Percentiles rank a stretch among this genome's conserved stretches.
Evolutionary conservation across 2,329 filamentous ascomycete genomes (phyloP).

Genomic region (Verticillium nonalfalfae): DNA sequence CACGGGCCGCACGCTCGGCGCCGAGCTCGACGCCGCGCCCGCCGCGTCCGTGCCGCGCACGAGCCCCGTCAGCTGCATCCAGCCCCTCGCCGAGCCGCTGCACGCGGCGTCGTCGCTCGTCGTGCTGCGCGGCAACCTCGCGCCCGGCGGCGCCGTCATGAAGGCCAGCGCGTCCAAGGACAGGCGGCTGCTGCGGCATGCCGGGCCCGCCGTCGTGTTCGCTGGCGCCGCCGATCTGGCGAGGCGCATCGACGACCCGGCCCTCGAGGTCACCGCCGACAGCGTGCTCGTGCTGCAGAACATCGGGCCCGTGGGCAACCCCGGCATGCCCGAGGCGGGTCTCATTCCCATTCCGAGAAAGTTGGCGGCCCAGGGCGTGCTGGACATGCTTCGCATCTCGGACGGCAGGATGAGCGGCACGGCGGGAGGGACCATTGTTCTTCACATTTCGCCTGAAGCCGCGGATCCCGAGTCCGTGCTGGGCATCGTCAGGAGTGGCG

Average conservation of each 20-base stretch:
- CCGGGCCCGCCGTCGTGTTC: slow-evolving; percentile 55
- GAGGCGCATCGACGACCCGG: slow-evolving; percentile 47
- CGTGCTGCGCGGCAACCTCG: slow-evolving; percentile 77
- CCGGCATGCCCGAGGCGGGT: slow-evolving; percentile 86
- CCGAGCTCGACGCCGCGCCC: slow-evolving; percentile 68
- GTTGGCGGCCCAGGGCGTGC: slow-evolving; percentile 65
- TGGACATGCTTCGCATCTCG: slow-evolving; percentile 77
- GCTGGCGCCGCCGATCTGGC: slow-evolving; percentile 70
- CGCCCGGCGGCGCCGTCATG: slow-evolving; percentile 75
- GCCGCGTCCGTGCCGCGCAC: slow-evolving; percentile 40
- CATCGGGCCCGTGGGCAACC: slow-evolving; percentile 84
- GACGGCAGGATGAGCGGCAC: slow-evolving; percentile 86
- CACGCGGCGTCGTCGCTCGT: slow-evolving; percentile 74
- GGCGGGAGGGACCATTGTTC: slow-evolving; percentile 81
- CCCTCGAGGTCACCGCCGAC: slow-evolving; percentile 54
- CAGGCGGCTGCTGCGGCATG: slow-evolving; percentile 43
- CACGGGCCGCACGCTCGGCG: slow-evolving; percentile 76
- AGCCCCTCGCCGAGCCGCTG: slow-evolving; percentile 57
- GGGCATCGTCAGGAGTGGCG: slow-evolving; percentile 69
- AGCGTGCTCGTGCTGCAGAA: slow-evolving; percentile 77
- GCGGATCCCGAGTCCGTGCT: slow-evolving; percentile 70
- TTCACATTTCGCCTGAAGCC: slow-evolving; percentile 83
- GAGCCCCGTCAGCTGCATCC: slow-evolving; percentile 44
- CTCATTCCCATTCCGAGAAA: slow-evolving; percentile 64
- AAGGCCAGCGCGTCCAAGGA: slow-evolving; percentile 88